Percentiles rank a stretch among this genome's conserved stretches.
Evolutionary conservation across 2,329 filamentous ascomycete species (phyloP).

Genomic region (Talaromyces sp.): DNA sequence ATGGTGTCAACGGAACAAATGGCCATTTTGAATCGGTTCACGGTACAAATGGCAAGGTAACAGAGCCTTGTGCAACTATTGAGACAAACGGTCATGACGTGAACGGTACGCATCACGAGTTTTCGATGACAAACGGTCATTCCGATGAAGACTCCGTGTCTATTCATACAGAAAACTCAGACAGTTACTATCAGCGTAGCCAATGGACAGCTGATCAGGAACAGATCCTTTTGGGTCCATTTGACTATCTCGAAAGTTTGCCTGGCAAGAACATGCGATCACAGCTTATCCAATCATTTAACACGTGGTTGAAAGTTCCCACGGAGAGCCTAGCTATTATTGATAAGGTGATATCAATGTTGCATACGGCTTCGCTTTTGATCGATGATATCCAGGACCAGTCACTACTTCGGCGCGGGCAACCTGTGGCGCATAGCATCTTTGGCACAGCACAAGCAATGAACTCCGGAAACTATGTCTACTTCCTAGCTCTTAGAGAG

Average conservation of each 20-base stretch:
- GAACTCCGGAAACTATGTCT: slow-evolving; percentile 44
- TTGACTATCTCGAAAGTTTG: slow-evolving; percentile 30
- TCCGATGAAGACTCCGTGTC: background rate
- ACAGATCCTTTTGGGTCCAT: slow-evolving; percentile 18
- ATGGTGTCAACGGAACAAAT: background rate
- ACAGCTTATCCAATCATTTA: slow-evolving; percentile 35
- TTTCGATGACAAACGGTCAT: background rate
- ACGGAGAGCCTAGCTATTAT: slow-evolving; percentile 29
- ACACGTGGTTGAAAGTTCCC: slow-evolving; percentile 34
- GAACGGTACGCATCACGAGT: background rate
- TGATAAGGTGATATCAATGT: slow-evolving; percentile 30
- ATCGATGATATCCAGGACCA: slow-evolving; percentile 45
- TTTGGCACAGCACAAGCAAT: slow-evolving; percentile 43
- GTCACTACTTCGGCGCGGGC: slow-evolving; percentile 39
- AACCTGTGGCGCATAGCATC: slow-evolving; percentile 40
- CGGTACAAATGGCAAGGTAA: background rate
- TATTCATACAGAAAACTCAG: background rate
- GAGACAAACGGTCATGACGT: background rate
- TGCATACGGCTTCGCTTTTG: slow-evolving; percentile 39
- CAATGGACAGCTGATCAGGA: slow-evolving; percentile 2
- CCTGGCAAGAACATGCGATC: slow-evolving; percentile 37
- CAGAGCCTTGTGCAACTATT: background rate
- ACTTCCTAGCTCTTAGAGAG: slow-evolving; percentile 35
- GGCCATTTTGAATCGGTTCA: background rate
- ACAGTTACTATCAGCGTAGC: slow-evolving; percentile 8